phyloP scores from a whole-genome alignment of 192 early-diverging fungal genomes.

The Backusella psychrophila region DNA sequence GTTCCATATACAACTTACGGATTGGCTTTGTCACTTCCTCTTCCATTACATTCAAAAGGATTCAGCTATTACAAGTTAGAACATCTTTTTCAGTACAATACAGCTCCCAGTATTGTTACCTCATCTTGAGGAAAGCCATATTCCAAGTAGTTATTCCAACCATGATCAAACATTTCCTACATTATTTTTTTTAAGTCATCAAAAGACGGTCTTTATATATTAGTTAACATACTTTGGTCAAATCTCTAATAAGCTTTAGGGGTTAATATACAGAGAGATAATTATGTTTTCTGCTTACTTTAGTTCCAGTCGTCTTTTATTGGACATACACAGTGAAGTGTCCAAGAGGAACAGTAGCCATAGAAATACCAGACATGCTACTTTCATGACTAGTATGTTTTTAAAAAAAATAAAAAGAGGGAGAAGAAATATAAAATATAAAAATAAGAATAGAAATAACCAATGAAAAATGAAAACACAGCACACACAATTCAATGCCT shows the following conservation, averaged over 20 bases:
- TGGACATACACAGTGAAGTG: neutral
- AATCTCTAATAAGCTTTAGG: neutral
- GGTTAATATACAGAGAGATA: neutral
- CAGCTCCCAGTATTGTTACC: slow-evolving; percentile 4
- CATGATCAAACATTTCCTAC: slow-evolving; percentile 75
- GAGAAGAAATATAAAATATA: neutral
- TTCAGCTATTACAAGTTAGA: slow-evolving; percentile 50
- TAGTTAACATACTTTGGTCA: slow-evolving; percentile 13
- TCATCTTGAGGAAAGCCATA: slow-evolving; percentile 91
- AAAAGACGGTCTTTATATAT: neutral
- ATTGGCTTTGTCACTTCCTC: slow-evolving; percentile 64
- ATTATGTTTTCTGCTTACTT: neutral
- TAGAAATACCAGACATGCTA: neutral
- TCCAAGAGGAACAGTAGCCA: neutral
- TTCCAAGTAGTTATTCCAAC: slow-evolving; percentile 76
- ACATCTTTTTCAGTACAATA: neutral
- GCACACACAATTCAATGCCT: neutral
- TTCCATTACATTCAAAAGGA: slow-evolving; percentile 78
- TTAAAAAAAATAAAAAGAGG: neutral
- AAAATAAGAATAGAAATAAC: neutral
- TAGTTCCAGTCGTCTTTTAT: slow-evolving; percentile 13
- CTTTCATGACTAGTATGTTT: neutral
- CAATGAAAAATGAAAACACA: neutral
- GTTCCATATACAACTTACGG: slow-evolving; percentile 36
- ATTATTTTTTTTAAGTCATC: neutral